phyloP scores from a whole-genome alignment of 331 rosid species.

The Erythrophleum ivorense region DNA sequence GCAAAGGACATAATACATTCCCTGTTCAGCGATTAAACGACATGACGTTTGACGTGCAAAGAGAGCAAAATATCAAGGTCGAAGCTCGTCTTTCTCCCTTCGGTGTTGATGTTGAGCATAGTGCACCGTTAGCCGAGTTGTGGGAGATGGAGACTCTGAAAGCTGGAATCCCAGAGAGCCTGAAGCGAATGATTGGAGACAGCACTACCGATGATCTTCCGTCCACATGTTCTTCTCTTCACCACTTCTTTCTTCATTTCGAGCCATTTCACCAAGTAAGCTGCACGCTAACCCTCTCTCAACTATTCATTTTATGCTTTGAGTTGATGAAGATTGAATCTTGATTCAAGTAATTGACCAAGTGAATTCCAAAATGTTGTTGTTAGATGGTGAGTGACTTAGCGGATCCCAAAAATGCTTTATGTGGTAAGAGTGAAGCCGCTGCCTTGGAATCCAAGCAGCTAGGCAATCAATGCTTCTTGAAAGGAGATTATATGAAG shows the following conservation, averaged over 20 bases:
- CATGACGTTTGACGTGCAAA: not conserved
- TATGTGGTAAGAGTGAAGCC: constrained; percentile 79
- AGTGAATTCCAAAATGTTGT: constrained; percentile 1
- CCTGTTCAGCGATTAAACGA: not conserved
- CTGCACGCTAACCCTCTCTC: not conserved
- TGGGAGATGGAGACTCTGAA: constrained; percentile 75
- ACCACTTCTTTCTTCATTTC: constrained; percentile 57
- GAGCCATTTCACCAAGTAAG: constrained; percentile 71
- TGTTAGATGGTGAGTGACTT: constrained; percentile 64
- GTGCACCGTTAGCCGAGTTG: not conserved
- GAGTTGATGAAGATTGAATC: not conserved
- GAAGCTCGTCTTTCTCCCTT: not conserved
- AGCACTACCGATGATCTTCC: constrained; percentile 57
- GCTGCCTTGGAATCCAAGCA: constrained; percentile 69
- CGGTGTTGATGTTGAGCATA: not conserved
- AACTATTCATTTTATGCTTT: constrained; percentile 19
- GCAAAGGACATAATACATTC: no score
- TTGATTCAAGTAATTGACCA: not conserved
- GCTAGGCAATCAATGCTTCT: constrained; percentile 72
- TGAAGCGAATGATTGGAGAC: constrained; percentile 54
- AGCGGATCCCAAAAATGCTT: constrained; percentile 57
- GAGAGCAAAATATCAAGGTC: not conserved
- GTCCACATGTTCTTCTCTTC: constrained; percentile 61
- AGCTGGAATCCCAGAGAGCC: constrained; percentile 61
- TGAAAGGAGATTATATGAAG: constrained; percentile 49